Conservation (phyloP, 768 basidiomycete genomes). For the Hysterangium stoloniferum region DNA sequence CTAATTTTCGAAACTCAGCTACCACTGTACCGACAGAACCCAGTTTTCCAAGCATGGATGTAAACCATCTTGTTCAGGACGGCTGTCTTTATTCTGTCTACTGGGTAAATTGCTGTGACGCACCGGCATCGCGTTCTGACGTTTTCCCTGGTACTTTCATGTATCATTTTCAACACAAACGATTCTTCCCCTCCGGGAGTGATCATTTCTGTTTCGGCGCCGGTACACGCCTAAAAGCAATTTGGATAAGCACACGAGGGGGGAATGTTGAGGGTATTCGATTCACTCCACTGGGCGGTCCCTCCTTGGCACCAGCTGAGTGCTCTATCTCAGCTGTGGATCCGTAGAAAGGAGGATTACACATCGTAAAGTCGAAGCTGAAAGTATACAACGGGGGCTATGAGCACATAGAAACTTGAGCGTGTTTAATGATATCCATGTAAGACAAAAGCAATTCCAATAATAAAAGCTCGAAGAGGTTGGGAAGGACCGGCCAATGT, state of each 20-base stretch:
- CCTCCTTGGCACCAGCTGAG: conserved; percentile 56
- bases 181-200: conserved; percentile 76
- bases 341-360: conserved; percentile 95
- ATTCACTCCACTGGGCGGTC: conserved; percentile 64
- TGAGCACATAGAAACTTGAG: neutral
- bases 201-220: conserved; percentile 82
- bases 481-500: conserved; percentile 9
- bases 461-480: neutral
- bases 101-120: conserved; percentile 12
- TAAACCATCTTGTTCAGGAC: conserved; percentile 64
- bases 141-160: conserved; percentile 46
- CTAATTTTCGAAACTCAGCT: conserved; percentile 36
- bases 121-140: conserved; percentile 53
- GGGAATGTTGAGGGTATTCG: neutral
- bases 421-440: neutral
- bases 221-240: conserved; percentile 66
- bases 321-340: conserved; percentile 56
- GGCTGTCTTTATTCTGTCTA: neutral
- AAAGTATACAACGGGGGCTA: neutral
- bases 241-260: neutral
- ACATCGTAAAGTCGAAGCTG: conserved; percentile 79
- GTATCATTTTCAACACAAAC: conserved; percentile 73
- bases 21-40: conserved; percentile 64
- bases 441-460: too few species aligned
- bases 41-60: conserved; percentile 86